Percentiles rank a stretch among this genome's conserved stretches.
Conservation (phyloP, 164 flowering plant species). For the Pachysandra terminalis region DNA sequence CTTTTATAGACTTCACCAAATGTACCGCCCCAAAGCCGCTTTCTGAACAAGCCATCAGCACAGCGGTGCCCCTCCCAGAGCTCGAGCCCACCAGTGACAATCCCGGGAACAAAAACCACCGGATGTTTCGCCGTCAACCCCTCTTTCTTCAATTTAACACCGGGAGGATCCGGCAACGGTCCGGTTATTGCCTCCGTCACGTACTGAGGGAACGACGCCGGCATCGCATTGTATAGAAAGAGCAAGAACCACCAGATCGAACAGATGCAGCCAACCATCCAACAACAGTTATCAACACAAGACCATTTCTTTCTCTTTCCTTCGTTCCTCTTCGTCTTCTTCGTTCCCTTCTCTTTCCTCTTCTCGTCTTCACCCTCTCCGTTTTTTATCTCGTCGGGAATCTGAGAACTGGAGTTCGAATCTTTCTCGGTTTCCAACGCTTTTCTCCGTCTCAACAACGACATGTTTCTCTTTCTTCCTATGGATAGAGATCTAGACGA, state of each 20-base stretch:
- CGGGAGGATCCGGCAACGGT: slow-evolving; percentile 90
- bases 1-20: slow-evolving; percentile 93
- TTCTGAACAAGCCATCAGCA: slow-evolving; percentile 86
- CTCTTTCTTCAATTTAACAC: slow-evolving; percentile 75
- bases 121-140: slow-evolving; percentile 83
- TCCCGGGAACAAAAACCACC: slow-evolving; percentile 94
- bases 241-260: slow-evolving; percentile 56
- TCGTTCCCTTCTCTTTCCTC: neutral
- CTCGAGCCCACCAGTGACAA: slow-evolving; percentile 95
- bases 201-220: slow-evolving; percentile 85
- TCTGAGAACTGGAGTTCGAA: slow-evolving; percentile 4
- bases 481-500: neutral
- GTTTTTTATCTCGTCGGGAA: slow-evolving; percentile 10
- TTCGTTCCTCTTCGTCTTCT: slow-evolving; percentile 3
- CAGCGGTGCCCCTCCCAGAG: slow-evolving; percentile 93
- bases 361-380: neutral
- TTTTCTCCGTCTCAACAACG: slow-evolving; percentile 38
- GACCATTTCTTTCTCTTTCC: slow-evolving; percentile 26
- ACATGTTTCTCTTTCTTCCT: neutral
- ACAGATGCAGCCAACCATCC: slow-evolving; percentile 56
- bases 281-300: slow-evolving; percentile 61
- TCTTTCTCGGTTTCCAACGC: slow-evolving; percentile 18
- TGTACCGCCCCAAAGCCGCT: slow-evolving; percentile 95
- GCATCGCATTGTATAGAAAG: slow-evolving; percentile 76
- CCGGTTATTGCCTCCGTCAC: slow-evolving; percentile 95